A percentile compares a stretch with the other conserved stretches of the same genome.
Evolutionary conservation across 345 rosid genomes (phyloP).

Genomic region (Eucalyptus pumila): DNA sequence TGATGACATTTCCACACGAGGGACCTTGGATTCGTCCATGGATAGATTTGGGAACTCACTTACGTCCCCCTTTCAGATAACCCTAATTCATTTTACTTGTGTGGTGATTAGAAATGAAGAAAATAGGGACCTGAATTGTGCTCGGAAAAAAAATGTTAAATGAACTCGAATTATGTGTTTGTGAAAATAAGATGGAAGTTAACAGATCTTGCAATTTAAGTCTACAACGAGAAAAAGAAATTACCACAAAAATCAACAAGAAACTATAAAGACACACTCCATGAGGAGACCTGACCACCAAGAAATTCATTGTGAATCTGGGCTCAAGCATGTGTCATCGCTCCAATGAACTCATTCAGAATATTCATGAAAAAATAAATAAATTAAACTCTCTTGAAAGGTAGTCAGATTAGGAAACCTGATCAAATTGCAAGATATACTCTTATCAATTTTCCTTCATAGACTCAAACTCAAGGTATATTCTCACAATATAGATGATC

Average conservation of each 20-base stretch:
- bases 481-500: not conserved
- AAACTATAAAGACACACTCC: not conserved
- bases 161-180: not conserved
- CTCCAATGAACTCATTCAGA: not conserved
- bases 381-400: not conserved
- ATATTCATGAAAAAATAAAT: no score
- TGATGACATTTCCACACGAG: not conserved
- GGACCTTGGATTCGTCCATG: not conserved
- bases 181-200: not conserved
- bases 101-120: not conserved
- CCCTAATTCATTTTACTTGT: not conserved
- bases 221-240: not conserved
- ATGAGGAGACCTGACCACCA: not conserved
- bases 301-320: not conserved
- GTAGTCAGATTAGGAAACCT: not conserved
- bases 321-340: not conserved
- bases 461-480: not conserved
- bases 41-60: not conserved
- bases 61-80: not conserved
- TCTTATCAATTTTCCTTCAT: not conserved
- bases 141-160: not conserved
- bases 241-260: not conserved
- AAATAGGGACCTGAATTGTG: not conserved
- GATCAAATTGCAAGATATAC: not conserved
- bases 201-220: not conserved